Percentiles rank a stretch among this genome's conserved stretches.
Evolutionary conservation across 371 early-diverging fungal genomes (phyloP).

Genomic region (Mucor saturninus): DNA sequence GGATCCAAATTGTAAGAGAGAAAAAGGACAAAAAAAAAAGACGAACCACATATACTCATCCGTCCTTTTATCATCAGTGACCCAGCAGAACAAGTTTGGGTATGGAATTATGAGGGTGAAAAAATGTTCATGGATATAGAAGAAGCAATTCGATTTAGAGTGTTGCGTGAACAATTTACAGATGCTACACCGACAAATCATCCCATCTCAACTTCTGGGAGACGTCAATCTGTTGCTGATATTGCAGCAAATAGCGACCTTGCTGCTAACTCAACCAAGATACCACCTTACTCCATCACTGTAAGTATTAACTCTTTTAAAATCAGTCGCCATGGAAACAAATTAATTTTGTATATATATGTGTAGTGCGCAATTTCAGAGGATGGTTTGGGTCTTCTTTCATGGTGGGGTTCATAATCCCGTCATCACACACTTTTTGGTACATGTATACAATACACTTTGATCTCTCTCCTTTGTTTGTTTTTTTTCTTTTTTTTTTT

Average conservation of each 20-base stretch:
- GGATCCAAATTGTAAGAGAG: constrained; percentile 65
- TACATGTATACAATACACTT: neutral
- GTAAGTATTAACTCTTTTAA: constrained; percentile 31
- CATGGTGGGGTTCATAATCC: constrained; percentile 68
- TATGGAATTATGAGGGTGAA: constrained; percentile 85
- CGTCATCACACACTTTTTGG: constrained; percentile 5
- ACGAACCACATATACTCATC: neutral
- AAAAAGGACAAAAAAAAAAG: neutral
- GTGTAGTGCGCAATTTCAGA: constrained; percentile 68
- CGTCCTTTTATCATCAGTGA: constrained; percentile 44
- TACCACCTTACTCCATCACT: constrained; percentile 64
- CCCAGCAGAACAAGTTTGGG: constrained; percentile 82
- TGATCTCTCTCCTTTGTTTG: neutral
- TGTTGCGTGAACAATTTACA: constrained; percentile 76
- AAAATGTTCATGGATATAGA: constrained; percentile 86
- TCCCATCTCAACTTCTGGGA: constrained; percentile 2
- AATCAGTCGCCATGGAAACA: too few relatives aligned
- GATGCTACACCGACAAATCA: constrained; percentile 78
- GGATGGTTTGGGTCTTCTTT: constrained; percentile 75
- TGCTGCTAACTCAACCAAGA: constrained; percentile 63
- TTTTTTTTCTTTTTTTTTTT: constrained; percentile 7
- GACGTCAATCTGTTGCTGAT: constrained; percentile 53
- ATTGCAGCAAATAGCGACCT: constrained; percentile 48
- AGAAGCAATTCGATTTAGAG: constrained; percentile 79
- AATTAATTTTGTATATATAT: too few relatives aligned